phyloP scores from a whole-genome alignment of 371 early-diverging fungal species.

The Mortierella sp. region DNA sequence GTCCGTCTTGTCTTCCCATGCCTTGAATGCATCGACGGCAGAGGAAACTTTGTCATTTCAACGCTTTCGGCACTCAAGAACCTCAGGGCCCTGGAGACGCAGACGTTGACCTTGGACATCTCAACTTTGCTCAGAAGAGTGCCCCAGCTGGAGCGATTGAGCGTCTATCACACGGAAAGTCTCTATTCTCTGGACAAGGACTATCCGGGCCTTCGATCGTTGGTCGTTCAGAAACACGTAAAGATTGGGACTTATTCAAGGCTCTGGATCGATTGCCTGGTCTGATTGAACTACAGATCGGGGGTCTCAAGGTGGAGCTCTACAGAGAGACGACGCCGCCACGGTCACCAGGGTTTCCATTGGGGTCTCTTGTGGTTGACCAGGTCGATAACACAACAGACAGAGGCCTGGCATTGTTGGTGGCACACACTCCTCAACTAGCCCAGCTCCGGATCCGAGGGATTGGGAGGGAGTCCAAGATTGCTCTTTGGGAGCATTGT shows the following conservation, averaged over 20 bases:
- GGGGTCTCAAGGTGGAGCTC: neutral
- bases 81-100: neutral
- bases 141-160: neutral
- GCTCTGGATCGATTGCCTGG: neutral
- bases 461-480: neutral
- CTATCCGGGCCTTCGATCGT: neutral
- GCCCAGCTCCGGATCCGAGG: neutral
- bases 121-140: neutral
- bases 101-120: neutral
- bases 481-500: neutral
- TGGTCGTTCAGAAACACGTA: neutral
- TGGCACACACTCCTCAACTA: neutral
- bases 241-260: neutral
- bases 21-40: neutral
- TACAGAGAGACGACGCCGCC: neutral
- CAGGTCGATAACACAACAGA: neutral
- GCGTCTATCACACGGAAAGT: neutral
- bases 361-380: too few relatives aligned
- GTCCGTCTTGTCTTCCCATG: neutral
- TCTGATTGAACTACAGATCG: neutral
- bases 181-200: neutral
- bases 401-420: neutral
- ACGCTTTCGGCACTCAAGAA: neutral
- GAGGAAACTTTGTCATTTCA: neutral
- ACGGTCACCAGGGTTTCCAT: neutral